Base-by-base conservation (phyloP, 2,329 filamentous ascomycete genomes). In the Dactylellina sp. region DNA sequence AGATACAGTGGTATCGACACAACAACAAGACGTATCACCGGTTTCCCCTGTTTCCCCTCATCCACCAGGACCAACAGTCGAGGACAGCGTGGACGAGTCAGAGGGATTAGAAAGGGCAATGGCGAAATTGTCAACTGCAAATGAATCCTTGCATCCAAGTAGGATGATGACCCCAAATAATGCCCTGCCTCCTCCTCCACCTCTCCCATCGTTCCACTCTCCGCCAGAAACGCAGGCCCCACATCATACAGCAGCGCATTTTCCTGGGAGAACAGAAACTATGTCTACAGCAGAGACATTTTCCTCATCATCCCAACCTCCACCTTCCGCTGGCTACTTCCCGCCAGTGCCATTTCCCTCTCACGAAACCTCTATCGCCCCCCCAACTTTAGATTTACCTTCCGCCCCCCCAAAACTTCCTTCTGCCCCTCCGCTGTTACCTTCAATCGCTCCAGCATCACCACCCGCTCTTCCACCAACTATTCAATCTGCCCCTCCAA, bases 11-110 rank as follows among this genome's bases (percentile, higher is more conserved):
- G 81, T 35, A 74, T 80, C 79, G 0, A 78, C n/a, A n/a, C n/a
- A 75, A 47, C 81, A 82, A 7, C 50, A 75, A 47, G 68, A 72
- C 22, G 60, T 61, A 14, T 72, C 68, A 4, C 68, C 68, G 6
- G 61, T 72, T n/a, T 72, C 68, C 4, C 68, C 68, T 0, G 68
- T 72, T 12, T 72, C 61, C 11, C 68, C 68, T n/a, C 68, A 65
- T 18, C 74, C 76, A 2, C 76, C 63, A 11, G 81, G 82, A 0
- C 84, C 82, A 12, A 84, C 83, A 3, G 82, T 85, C 35, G 87
- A 89, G 68, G 86, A 88, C 53, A 83, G 80, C 0, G 82, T 84
- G 0, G 86, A 87, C 52, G 81, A 81, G 1, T 83, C 82, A 1
- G 79, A 78, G 28, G 80, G 61, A 76, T 78, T 66, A 39, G 37